Base-by-base conservation (phyloP, 192 early-diverging fungal species). In the Gigaspora rosea region DNA sequence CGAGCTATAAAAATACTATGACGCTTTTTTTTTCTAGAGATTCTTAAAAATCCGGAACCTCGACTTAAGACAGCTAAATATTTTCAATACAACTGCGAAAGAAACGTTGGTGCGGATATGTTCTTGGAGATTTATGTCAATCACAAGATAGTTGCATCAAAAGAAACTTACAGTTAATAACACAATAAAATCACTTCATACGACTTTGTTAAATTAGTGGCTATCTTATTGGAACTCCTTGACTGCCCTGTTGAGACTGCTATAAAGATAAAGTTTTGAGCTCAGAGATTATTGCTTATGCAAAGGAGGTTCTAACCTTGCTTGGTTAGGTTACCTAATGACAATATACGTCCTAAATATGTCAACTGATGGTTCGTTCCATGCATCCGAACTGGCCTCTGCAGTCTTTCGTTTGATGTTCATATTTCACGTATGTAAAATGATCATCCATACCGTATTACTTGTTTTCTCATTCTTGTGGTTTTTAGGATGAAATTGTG, bases 391-490 rank as follows among this genome's bases (percentile, higher is more conserved):
- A 27, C 41, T 63, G 41, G 58, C 57, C 13, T 46, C 35, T 75
- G 59, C 59, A n/a, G 13, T 56, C 3, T 41, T 63, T 47, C 59
- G 13, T 15, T 32, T 75, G 41, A 63, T 75, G 36, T 10, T 36
- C 2, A 58, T 75, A 16, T 75, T 75, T 75, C 58, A 75, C 18
- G 56, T 75, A 75, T 27, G 73, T 75, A 67, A 49, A 67, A 67
- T 13, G 65, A 16, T 15, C 41, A 49, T 13, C 13, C 62, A 27
- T 64, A 35, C 8, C 20, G 35, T 67, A 15, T 67, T 47, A 46
- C 20, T 47, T 67, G 16, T 67, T n/a, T 67, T 61, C 22, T 8
- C n/a, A 35, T 47, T 61, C 7, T 47, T 22, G 8, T 35, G 16
- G 15, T 47, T 49, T 67, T 49, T 22, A 67, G 65, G 65, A 67